Percentiles rank a stretch among this genome's conserved stretches.
These are phyloP conservation scores for Cylindrotheca closterium DNA, from an alignment of 108 stramenopile genomes.

Conservation along the genomic window DNA sequence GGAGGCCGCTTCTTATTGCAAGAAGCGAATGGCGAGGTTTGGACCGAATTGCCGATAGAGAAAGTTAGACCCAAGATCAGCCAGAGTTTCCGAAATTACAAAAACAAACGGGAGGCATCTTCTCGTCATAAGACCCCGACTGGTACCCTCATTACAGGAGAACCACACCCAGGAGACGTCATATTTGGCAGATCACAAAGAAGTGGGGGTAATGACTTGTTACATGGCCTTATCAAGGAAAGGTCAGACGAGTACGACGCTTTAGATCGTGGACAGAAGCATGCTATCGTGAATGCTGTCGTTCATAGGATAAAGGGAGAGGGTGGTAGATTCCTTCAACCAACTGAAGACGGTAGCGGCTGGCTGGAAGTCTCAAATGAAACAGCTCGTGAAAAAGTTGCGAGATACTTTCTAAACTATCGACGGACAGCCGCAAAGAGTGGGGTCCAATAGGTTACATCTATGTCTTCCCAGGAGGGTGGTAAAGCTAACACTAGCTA, in stretches of 20 bases:
- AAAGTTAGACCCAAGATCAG: background rate
- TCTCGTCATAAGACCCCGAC: background rate
- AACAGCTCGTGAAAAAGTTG: background rate
- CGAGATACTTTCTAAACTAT: background rate
- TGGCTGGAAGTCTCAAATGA: background rate
- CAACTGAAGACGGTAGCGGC: background rate
- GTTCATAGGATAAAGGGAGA: background rate
- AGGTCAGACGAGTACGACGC: background rate
- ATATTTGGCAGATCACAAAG: background rate
- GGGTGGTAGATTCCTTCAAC: background rate
- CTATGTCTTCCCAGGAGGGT: too few species aligned
- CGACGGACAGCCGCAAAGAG: too few species aligned
- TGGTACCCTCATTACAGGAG: background rate
- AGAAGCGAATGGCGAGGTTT: conserved; percentile 7
- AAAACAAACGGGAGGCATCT: background rate
- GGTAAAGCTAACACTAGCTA: too few species aligned
- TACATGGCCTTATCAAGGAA: background rate
- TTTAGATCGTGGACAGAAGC: background rate
- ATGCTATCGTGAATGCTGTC: background rate
- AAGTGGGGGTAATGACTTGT: background rate
- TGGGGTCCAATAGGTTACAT: too few species aligned
- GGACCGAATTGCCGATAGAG: background rate
- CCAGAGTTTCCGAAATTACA: background rate
- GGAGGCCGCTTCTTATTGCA: conserved; percentile 8
- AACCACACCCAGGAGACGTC: background rate